Conservation (phyloP, 495 filamentous ascomycete species). For the Oleoguttula mirabilis region DNA sequence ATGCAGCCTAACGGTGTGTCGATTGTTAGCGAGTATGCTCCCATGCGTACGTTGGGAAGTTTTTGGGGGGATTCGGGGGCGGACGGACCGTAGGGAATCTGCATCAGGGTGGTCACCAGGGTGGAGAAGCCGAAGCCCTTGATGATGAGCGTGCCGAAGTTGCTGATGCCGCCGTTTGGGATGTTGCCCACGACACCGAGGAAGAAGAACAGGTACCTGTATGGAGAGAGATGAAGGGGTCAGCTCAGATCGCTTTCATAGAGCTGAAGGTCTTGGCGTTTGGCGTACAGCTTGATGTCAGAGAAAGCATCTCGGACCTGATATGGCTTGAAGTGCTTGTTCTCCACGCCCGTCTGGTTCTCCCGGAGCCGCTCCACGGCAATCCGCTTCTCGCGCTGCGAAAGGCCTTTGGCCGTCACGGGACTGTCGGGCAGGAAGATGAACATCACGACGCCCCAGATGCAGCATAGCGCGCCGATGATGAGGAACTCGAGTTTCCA, state of each 20-base stretch:
- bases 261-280: too few relatives aligned
- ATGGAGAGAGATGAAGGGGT: too few relatives aligned
- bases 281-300: constrained; percentile 45
- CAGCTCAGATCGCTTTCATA: too few relatives aligned
- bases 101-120: constrained; percentile 37
- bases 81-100: constrained; percentile 36
- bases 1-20: too few relatives aligned
- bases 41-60: too few relatives aligned
- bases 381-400: constrained; percentile 13
- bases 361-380: constrained; percentile 18
- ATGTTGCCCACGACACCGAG: constrained; percentile 47
- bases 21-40: too few relatives aligned
- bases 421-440: constrained; percentile 21
- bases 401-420: constrained; percentile 18
- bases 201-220: constrained; percentile 47
- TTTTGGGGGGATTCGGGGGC: constrained; percentile 27
- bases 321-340: constrained; percentile 37
- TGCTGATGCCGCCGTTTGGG: constrained; percentile 45
- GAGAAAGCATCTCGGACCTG: constrained; percentile 47
- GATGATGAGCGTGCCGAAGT: constrained; percentile 51
- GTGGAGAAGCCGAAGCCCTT: constrained; percentile 50
- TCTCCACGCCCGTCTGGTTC: constrained; percentile 22
- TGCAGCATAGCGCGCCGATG: constrained; percentile 24
- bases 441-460: constrained; percentile 32
- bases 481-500: constrained; percentile 10